A percentile compares a stretch with the other conserved stretches of the same genome.
Conservation (phyloP, 768 basidiomycete genomes). For the Lepiota venenata region DNA sequence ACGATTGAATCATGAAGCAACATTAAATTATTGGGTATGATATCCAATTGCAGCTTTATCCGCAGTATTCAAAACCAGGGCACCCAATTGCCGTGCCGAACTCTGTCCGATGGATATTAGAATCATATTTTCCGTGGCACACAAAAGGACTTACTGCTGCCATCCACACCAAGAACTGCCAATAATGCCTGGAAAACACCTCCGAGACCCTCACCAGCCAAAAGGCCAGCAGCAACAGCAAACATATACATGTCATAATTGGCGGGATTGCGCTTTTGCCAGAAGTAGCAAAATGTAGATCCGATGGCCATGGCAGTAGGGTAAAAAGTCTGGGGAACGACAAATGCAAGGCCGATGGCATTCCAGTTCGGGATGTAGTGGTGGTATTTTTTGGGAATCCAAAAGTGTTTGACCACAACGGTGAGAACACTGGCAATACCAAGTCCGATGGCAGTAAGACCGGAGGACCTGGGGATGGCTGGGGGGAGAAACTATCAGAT, state of each 20-base stretch:
- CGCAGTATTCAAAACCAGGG: conserved; percentile 50
- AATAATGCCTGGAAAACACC: conserved; percentile 59
- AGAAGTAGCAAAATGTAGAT: conserved; percentile 44
- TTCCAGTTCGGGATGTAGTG: conserved; percentile 54
- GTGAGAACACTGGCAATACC: conserved; percentile 40
- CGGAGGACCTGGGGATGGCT: conserved; percentile 53
- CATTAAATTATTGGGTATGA: background rate
- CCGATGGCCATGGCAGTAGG: conserved; percentile 51
- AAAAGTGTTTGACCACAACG: conserved; percentile 42
- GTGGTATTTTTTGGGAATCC: conserved; percentile 48
- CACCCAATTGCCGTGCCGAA: conserved; percentile 53
- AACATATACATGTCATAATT: conserved; percentile 58
- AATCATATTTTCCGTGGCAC: background rate
- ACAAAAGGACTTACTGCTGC: conserved; percentile 32
- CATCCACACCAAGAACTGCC: conserved; percentile 48
- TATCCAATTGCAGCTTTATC: conserved; percentile 24
- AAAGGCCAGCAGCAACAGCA: conserved; percentile 47
- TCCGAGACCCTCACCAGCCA: conserved; percentile 60
- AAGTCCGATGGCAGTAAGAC: conserved; percentile 55
- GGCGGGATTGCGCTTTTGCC: conserved; percentile 40
- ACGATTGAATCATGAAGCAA: background rate
- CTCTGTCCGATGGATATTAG: conserved; percentile 18
- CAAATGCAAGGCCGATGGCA: conserved; percentile 50
- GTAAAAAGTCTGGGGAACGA: conserved; percentile 49
- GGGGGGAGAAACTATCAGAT: background rate